These are phyloP conservation scores for Fusarium bactridioides DNA, from an alignment of 2,329 filamentous ascomycete species.

Conservation along the genomic window DNA sequence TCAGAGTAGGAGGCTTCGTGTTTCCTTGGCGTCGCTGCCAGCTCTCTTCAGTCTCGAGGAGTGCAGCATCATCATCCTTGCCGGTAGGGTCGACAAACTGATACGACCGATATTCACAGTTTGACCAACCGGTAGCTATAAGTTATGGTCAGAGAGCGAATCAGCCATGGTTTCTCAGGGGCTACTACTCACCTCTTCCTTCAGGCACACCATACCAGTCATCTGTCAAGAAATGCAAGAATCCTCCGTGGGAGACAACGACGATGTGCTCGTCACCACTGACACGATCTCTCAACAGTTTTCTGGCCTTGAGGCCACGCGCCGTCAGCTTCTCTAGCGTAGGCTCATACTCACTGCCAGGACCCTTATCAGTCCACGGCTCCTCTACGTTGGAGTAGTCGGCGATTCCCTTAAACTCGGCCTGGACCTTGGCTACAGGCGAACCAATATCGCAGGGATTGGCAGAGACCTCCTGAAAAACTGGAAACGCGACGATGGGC, in stretches of 20 bases:
- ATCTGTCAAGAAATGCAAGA: constrained; percentile 84
- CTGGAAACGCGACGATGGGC: constrained; percentile 72
- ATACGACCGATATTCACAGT: constrained; percentile 77
- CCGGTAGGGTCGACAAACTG: constrained; percentile 64
- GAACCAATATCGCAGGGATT: constrained; percentile 81
- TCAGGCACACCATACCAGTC: constrained; percentile 73
- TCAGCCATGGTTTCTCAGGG: neutral
- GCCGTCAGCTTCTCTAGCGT: constrained; percentile 61
- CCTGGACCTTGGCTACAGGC: constrained; percentile 59
- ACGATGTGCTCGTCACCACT: constrained; percentile 71
- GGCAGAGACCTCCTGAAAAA: constrained; percentile 80
- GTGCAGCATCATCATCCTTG: constrained; percentile 55
- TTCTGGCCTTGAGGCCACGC: constrained; percentile 67
- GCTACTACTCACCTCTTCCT: constrained; percentile 47
- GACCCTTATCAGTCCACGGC: constrained; percentile 75
- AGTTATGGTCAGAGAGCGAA: constrained; percentile 5
- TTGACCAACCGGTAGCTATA: constrained; percentile 76
- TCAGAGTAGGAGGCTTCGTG: constrained; percentile 50
- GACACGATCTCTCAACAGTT: constrained; percentile 61
- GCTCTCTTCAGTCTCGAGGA: constrained; percentile 60
- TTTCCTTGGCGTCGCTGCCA: constrained; percentile 55
- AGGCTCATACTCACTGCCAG: constrained; percentile 55
- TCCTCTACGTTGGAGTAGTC: constrained; percentile 69
- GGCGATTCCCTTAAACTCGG: constrained; percentile 69
- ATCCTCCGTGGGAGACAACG: constrained; percentile 83